Evolutionary conservation across 164 flowering plant genomes (phyloP).

Genomic region (Tetracentron sinense): DNA sequence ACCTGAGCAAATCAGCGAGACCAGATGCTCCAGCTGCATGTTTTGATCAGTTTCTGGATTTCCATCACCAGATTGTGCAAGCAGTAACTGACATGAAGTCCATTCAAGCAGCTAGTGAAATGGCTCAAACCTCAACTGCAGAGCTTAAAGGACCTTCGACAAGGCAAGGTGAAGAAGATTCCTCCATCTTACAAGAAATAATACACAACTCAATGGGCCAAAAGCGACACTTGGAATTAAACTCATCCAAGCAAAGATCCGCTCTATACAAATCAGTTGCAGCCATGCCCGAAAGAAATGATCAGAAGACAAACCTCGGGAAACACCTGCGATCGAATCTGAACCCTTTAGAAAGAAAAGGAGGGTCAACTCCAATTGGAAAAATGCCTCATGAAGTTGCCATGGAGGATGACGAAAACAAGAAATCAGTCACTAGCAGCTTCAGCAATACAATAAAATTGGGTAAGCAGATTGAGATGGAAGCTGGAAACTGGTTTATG

Average conservation of each 20-base stretch:
- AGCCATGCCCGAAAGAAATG: conserved; percentile 42
- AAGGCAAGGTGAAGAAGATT: conserved; percentile 29
- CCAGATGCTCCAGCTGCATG: conserved; percentile 65
- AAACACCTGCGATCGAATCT: conserved; percentile 37
- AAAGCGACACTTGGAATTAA: conserved; percentile 25
- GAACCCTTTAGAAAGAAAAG: no score
- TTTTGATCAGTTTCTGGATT: conserved; percentile 73
- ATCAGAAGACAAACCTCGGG: conserved; percentile 34
- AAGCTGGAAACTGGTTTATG: conserved; percentile 96
- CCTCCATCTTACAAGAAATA: conserved; percentile 42
- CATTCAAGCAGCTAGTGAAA: conserved; percentile 55
- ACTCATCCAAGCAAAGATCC: conserved; percentile 44
- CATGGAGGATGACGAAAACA: conserved; percentile 73
- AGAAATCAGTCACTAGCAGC: conserved; percentile 39
- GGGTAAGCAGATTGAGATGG: conserved; percentile 71
- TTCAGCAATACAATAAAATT: conserved; percentile 58
- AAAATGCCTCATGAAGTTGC: no score
- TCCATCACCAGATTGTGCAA: conserved; percentile 67
- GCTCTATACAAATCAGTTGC: conserved; percentile 56
- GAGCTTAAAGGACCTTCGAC: conserved; percentile 5
- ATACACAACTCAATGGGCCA: conserved; percentile 42
- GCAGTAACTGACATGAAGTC: conserved; percentile 74
- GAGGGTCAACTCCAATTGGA: conserved; percentile 26
- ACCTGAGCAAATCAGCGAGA: conserved; percentile 64
- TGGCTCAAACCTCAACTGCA: conserved; percentile 18